Conservation (phyloP, 805 yeast species). For the Metschnikowia lachancei region DNA sequence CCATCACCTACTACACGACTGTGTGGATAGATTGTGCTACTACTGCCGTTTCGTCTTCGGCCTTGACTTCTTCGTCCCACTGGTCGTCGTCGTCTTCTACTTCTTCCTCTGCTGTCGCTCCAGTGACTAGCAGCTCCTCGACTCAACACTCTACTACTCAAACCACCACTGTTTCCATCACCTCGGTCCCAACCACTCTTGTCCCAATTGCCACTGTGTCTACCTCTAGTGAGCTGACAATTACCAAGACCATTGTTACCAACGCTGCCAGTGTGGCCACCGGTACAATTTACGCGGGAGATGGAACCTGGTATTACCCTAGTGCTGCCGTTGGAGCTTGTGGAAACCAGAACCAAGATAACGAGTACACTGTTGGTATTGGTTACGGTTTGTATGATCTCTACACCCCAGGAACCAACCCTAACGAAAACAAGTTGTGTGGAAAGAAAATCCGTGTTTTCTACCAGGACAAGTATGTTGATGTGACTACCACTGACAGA, state of each 20-base stretch:
- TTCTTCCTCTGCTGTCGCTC: background rate
- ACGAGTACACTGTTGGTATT: conserved; percentile 55
- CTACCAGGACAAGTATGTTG: conserved; percentile 50
- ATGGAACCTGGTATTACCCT: conserved; percentile 50
- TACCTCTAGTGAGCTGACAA: conserved; percentile 1
- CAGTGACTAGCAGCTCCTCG: background rate
- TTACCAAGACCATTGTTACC: conserved; percentile 7
- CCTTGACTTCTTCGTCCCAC: background rate
- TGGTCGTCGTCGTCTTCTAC: background rate
- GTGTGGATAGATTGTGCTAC: conserved; percentile 3
- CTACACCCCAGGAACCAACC: conserved; percentile 29
- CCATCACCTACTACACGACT: conserved; percentile 13
- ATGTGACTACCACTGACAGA: conserved; percentile 55
- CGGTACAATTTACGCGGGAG: conserved; percentile 30
- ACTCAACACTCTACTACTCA: background rate
- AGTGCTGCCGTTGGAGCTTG: conserved; percentile 49
- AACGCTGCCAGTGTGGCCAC: conserved; percentile 16
- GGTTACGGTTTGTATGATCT: conserved; percentile 41
- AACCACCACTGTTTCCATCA: conserved; percentile 3
- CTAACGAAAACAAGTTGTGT: conserved; percentile 50
- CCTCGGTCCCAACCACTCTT: conserved; percentile 1
- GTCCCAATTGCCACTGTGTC: background rate
- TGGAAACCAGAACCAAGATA: conserved; percentile 44
- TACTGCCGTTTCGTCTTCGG: too few relatives aligned
- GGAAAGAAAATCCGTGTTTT: conserved; percentile 49